A percentile compares a stretch with the other conserved stretches of the same genome.
These are phyloP conservation scores for Ogataea ganodermae DNA, from an alignment of 805 yeast genomes.

Conservation along the genomic window DNA sequence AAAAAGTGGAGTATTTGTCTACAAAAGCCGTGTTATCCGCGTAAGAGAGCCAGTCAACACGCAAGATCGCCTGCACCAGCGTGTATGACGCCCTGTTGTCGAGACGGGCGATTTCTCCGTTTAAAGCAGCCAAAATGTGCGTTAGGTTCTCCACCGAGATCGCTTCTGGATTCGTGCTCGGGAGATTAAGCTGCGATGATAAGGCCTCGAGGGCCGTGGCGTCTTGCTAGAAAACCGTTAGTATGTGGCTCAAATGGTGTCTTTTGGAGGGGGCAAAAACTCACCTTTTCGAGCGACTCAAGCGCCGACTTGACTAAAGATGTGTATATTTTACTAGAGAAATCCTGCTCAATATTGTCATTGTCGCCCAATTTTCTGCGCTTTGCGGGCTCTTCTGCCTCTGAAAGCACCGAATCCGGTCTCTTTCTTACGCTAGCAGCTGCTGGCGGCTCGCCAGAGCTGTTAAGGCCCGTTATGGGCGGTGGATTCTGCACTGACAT, in stretches of 20 bases:
- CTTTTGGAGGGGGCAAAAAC: constrained; percentile 24
- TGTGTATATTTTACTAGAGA: constrained; percentile 30
- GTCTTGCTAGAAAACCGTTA: constrained; percentile 40
- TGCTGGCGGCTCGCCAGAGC: constrained; percentile 10
- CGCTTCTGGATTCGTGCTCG: constrained; percentile 53
- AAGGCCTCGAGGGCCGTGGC: constrained; percentile 57
- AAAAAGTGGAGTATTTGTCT: constrained; percentile 65
- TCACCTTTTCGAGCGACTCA: constrained; percentile 63
- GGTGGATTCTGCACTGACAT: constrained; percentile 25
- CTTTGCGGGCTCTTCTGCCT: not conserved
- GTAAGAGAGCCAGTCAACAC: constrained; percentile 61
- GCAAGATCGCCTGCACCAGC: constrained; percentile 63
- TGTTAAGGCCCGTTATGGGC: constrained; percentile 9
- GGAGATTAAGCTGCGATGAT: constrained; percentile 58
- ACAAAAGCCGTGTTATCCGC: constrained; percentile 41
- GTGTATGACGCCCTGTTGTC: constrained; percentile 55
- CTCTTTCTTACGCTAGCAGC: constrained; percentile 11
- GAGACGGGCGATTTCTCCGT: constrained; percentile 66
- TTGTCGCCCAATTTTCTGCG: not conserved
- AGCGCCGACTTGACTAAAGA: constrained; percentile 64
- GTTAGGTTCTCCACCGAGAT: constrained; percentile 54
- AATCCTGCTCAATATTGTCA: constrained; percentile 10
- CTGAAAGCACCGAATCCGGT: not conserved
- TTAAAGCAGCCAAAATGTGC: constrained; percentile 57
- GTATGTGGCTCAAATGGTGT: constrained; percentile 14